A percentile compares a stretch with the other conserved stretches of the same genome.
Evolutionary conservation across 345 rosid genomes (phyloP).

Genomic region (Theobroma cacao): DNA sequence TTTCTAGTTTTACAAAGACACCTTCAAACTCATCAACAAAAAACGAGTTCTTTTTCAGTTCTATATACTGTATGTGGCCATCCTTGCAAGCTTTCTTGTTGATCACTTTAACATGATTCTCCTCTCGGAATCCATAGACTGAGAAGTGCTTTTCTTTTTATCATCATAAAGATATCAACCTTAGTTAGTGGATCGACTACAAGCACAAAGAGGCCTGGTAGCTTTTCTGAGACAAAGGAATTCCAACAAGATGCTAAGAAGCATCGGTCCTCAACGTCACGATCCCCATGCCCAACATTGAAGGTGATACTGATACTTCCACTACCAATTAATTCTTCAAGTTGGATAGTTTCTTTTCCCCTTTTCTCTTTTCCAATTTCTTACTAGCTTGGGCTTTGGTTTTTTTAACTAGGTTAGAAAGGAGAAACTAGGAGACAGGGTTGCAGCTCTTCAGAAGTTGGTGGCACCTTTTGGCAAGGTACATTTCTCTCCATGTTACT

Average conservation of each 20-base stretch:
- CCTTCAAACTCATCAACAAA: neutral
- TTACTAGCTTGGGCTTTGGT: neutral
- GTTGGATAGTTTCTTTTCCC: neutral
- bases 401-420: conserved; percentile 37
- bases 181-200: conserved; percentile 8
- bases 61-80: neutral
- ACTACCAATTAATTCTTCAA: neutral
- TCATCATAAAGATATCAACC: conserved; percentile 3
- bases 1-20: neutral
- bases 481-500: conserved; percentile 8
- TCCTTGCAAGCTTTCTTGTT: neutral
- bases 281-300: conserved; percentile 29
- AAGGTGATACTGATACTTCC: conserved; percentile 19
- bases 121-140: neutral
- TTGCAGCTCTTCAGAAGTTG: conserved; percentile 66
- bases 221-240: conserved; percentile 21
- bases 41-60: neutral
- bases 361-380: neutral
- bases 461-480: conserved; percentile 83
- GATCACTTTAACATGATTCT: neutral
- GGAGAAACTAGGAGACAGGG: conserved; percentile 61
- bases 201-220: conserved; percentile 15
- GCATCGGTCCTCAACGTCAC: conserved; percentile 18
- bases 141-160: neutral
- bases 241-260: conserved; percentile 18